Evolutionary conservation across 2,329 filamentous ascomycete genomes (phyloP).

Genomic region (Sarocladiaceae sp.): DNA sequence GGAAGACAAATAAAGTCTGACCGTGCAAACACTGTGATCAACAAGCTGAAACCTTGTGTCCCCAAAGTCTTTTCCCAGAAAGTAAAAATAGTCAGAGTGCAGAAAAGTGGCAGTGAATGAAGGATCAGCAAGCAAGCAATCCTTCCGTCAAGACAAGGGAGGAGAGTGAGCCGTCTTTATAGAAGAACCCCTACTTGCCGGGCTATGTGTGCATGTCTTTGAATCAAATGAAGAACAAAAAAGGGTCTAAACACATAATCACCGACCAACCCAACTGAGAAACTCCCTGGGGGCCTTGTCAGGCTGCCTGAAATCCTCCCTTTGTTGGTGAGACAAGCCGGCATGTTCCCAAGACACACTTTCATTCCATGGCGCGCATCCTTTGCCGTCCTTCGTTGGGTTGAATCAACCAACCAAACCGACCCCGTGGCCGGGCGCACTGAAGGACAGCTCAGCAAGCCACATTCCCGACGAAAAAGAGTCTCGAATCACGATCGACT

Average conservation of each 20-base stretch:
- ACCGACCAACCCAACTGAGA: neutral
- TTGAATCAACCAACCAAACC: too few relatives aligned
- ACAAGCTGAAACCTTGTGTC: neutral
- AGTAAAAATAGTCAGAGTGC: too few relatives aligned
- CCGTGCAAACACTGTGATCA: neutral
- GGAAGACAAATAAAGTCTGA: constrained; percentile 17
- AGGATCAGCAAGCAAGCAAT: too few relatives aligned
- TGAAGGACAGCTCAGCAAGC: too few relatives aligned
- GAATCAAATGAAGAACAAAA: too few relatives aligned
- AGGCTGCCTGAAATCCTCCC: too few relatives aligned
- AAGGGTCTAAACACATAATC: constrained; percentile 1
- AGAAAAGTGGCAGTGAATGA: too few relatives aligned
- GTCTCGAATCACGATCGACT: neutral
- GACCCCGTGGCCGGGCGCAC: too few relatives aligned
- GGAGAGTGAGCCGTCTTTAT: neutral
- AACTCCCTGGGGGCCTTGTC: neutral
- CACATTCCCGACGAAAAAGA: too few relatives aligned
- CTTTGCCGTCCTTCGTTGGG: neutral
- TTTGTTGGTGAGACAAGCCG: constrained; percentile 2
- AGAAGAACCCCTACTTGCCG: too few relatives aligned
- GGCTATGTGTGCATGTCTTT: too few relatives aligned
- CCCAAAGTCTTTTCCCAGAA: too few relatives aligned
- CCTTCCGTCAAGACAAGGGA: neutral
- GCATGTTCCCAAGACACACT: neutral
- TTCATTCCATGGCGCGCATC: neutral